These are phyloP conservation scores for Sporothrix brunneoviolacea DNA, from an alignment of 2,329 filamentous ascomycete species.

Conservation along the genomic window DNA sequence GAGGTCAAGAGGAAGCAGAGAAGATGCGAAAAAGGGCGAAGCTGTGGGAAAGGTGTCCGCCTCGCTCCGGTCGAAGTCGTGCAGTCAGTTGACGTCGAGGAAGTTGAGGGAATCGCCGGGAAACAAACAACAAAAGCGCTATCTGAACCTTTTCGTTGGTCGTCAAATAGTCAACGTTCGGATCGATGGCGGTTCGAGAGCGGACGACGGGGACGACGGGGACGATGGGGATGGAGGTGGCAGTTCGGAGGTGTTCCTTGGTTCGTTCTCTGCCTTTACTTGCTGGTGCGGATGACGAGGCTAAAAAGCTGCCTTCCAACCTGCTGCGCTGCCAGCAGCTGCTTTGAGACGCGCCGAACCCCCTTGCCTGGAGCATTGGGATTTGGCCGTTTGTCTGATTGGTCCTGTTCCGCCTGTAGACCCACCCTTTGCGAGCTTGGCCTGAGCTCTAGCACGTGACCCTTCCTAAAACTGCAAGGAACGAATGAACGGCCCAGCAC, in stretches of 20 bases:
- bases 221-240: background rate
- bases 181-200: background rate
- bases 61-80: too few relatives aligned
- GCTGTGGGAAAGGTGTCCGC: too few relatives aligned
- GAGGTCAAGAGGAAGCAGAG: background rate
- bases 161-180: background rate
- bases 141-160: background rate
- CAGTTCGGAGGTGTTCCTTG: background rate
- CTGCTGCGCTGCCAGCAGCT: conserved; percentile 3
- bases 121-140: background rate
- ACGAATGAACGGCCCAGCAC: background rate
- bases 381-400: conserved; percentile 2
- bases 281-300: conserved; percentile 42
- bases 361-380: conserved; percentile 5
- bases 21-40: background rate
- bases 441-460: conserved; percentile 10
- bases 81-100: background rate
- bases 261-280: background rate
- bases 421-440: background rate
- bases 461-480: background rate
- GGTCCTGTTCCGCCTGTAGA: background rate
- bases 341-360: conserved; percentile 12
- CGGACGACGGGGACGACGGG: background rate
- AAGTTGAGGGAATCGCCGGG: background rate
- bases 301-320: conserved; percentile 43